These are phyloP conservation scores for Teunomyces lycoperdinae DNA, from an alignment of 805 yeast species.

Conservation along the genomic window DNA sequence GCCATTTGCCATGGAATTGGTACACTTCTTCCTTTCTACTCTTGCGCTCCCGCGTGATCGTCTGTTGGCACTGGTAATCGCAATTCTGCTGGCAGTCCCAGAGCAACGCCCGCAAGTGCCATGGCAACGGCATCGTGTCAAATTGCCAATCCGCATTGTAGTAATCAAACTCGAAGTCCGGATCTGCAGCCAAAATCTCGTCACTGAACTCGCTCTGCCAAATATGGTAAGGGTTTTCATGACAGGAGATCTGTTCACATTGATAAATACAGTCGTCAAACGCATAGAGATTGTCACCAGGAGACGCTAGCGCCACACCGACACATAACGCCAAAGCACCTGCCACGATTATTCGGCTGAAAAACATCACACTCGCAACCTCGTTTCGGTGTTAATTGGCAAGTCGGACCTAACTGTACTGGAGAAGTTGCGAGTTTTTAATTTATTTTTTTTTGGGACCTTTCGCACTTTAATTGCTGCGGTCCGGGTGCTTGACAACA, in stretches of 20 bases:
- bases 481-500: background rate
- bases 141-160: conserved; percentile 37
- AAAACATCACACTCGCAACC: background rate
- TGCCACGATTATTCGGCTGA: background rate
- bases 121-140: conserved; percentile 37
- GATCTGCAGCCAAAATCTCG: conserved; percentile 12
- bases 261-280: conserved; percentile 54
- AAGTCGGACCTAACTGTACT: background rate
- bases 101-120: conserved; percentile 43
- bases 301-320: conserved; percentile 32
- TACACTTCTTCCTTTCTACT: conserved; percentile 49
- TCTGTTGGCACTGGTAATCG: conserved; percentile 89
- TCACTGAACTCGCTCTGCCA: conserved; percentile 22
- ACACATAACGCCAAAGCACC: background rate
- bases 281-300: conserved; percentile 59
- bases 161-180: conserved; percentile 16
- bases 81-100: conserved; percentile 57
- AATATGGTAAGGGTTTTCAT: conserved; percentile 24
- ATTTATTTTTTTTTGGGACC: background rate
- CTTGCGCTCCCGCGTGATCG: conserved; percentile 58
- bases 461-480: background rate
- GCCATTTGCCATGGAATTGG: conserved; percentile 99
- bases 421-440: background rate
- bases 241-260: conserved; percentile 42
- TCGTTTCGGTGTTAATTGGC: background rate